Percentiles rank a stretch among this genome's conserved stretches.
Conservation (phyloP, 495 filamentous ascomycete species). For the Lasiosphaeria ovina region DNA sequence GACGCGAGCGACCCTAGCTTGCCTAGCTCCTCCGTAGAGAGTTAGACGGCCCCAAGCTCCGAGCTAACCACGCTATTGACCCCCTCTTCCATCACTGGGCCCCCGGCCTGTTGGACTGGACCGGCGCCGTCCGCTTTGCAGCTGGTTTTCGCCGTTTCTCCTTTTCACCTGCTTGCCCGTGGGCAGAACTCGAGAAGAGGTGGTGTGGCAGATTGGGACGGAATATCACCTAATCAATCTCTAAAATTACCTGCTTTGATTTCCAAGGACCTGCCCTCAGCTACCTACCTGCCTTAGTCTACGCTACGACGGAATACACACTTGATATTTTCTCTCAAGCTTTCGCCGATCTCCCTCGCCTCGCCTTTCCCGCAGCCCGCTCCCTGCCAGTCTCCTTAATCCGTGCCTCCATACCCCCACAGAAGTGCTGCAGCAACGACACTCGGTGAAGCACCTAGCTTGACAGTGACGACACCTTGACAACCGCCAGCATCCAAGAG, state of each 20-base stretch:
- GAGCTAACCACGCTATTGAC: neutral
- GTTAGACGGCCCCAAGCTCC: neutral
- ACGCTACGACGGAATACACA: too few species aligned
- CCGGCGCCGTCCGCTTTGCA: neutral
- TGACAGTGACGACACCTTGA: neutral
- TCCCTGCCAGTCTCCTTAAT: too few species aligned
- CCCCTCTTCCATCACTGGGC: neutral
- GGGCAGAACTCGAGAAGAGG: too few species aligned
- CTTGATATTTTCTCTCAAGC: too few species aligned
- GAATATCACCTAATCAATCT: too few species aligned
- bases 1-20: neutral
- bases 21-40: too few species aligned
- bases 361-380: too few species aligned
- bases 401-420: neutral
- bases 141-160: neutral
- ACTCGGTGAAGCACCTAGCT: neutral
- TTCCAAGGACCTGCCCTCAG: too few species aligned
- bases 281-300: too few species aligned
- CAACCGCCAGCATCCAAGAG: neutral
- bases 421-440: neutral
- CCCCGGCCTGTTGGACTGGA: neutral
- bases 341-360: too few species aligned
- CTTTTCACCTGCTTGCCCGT: neutral
- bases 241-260: too few species aligned
- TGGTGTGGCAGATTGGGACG: too few species aligned